Evolutionary conservation across 768 basidiomycete genomes (phyloP).

Genomic region (Lactifluus piperatus): DNA sequence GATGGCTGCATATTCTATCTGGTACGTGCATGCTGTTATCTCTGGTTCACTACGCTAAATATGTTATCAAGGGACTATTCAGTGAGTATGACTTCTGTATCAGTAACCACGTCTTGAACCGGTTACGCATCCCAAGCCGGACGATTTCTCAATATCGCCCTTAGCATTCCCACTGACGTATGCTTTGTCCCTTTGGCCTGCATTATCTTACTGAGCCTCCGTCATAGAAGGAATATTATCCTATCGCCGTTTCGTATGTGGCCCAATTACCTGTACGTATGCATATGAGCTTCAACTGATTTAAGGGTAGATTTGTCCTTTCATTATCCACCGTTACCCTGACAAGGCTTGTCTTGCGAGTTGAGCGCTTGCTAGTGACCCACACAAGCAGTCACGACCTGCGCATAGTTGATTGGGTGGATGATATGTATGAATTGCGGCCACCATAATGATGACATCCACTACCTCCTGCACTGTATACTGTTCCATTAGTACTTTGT

Average conservation of each 20-base stretch:
- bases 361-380: constrained; percentile 3
- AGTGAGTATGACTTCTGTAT: background rate
- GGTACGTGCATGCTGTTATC: constrained; percentile 20
- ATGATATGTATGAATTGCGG: constrained; percentile 7
- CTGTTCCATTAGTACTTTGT: background rate
- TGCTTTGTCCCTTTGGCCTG: background rate
- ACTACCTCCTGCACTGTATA: background rate
- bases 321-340: constrained; percentile 6
- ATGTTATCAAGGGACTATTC: constrained; percentile 1
- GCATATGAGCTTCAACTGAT: background rate
- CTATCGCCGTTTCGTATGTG: constrained; percentile 11
- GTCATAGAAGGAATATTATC: constrained; percentile 6
- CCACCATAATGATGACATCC: background rate
- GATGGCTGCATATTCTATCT: constrained; percentile 33
- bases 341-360: constrained; percentile 10
- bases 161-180: constrained; percentile 7
- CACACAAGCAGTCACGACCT: background rate
- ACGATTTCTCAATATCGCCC: constrained; percentile 14
- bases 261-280: background rate
- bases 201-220: background rate
- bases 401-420: background rate
- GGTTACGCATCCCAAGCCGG: background rate
- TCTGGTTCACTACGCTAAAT: background rate
- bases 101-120: background rate
- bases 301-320: constrained; percentile 3